A percentile compares a stretch with the other conserved stretches of the same genome.
These are phyloP conservation scores for Scalesia atractyloides DNA, from an alignment of 129 eudicot species.

Conservation along the genomic window DNA sequence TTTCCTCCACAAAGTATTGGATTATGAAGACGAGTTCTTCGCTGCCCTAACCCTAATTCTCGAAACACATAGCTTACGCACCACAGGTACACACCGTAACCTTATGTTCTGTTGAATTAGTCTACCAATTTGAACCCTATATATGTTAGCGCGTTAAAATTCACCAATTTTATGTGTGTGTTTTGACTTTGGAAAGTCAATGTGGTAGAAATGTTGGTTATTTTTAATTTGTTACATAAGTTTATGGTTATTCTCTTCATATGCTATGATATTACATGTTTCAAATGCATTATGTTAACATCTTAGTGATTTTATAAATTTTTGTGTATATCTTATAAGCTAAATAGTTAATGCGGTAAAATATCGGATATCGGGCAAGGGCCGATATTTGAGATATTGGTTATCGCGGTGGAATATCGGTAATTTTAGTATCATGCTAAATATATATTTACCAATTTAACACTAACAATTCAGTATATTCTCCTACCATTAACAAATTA, in stretches of 20 bases:
- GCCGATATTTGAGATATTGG: too few species aligned
- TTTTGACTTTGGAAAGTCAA: too few species aligned
- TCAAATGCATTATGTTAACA: background rate
- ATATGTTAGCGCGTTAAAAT: background rate
- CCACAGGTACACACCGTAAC: constrained; percentile 53
- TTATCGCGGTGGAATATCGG: too few species aligned
- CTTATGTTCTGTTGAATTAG: background rate
- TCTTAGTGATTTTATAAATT: background rate
- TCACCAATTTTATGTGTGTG: too few species aligned
- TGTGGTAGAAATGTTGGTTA: background rate
- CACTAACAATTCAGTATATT: too few species aligned
- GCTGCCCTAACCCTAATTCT: constrained; percentile 86
- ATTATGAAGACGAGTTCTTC: constrained; percentile 93
- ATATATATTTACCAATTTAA: too few species aligned
- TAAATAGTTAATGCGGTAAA: too few species aligned
- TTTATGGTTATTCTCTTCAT: constrained; percentile 11
- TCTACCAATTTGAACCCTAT: background rate
- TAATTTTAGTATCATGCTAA: too few species aligned
- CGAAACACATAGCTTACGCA: constrained; percentile 91
- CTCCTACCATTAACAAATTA: too few species aligned
- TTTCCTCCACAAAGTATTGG: constrained; percentile 80
- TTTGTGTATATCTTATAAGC: too few species aligned
- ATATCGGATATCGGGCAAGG: too few species aligned
- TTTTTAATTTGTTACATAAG: constrained; percentile 2
- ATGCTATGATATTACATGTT: background rate